Percentiles rank a stretch among this genome's conserved stretches.
Evolutionary conservation across 768 basidiomycete genomes (phyloP).

Genomic region (Galerina sulciceps): DNA sequence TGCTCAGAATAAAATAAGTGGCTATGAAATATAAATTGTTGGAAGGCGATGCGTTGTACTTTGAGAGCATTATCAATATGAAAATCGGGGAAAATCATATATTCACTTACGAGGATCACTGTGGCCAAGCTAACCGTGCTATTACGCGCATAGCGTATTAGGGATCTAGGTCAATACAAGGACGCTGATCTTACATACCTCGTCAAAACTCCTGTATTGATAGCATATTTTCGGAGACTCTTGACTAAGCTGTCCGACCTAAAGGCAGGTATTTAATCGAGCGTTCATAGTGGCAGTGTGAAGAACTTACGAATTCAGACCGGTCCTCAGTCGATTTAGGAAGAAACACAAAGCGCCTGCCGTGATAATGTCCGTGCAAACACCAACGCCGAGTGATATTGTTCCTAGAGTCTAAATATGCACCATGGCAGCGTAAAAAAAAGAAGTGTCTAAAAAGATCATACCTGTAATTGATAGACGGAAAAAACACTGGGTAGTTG

Average conservation of each 20-base stretch:
- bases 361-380: constrained; percentile 62
- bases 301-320: constrained; percentile 44
- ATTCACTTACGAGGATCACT: constrained; percentile 52
- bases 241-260: constrained; percentile 67
- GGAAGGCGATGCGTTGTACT: constrained; percentile 59
- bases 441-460: constrained; percentile 9
- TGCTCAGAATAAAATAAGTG: constrained; percentile 68
- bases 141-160: background rate
- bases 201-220: constrained; percentile 69
- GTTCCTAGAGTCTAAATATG: constrained; percentile 49
- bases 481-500: constrained; percentile 43
- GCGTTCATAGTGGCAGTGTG: background rate
- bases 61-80: background rate
- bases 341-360: constrained; percentile 62
- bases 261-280: background rate
- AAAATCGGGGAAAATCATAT: background rate
- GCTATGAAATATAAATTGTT: constrained; percentile 66
- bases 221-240: constrained; percentile 59
- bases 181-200: constrained; percentile 38
- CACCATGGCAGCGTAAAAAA: background rate
- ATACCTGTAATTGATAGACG: constrained; percentile 49
- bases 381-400: constrained; percentile 54
- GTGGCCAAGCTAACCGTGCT: constrained; percentile 54
- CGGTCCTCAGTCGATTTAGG: constrained; percentile 59
- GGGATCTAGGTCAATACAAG: background rate